Evolutionary conservation across 208 protist species (phyloP).

Genomic region (Phytomonas francai): DNA sequence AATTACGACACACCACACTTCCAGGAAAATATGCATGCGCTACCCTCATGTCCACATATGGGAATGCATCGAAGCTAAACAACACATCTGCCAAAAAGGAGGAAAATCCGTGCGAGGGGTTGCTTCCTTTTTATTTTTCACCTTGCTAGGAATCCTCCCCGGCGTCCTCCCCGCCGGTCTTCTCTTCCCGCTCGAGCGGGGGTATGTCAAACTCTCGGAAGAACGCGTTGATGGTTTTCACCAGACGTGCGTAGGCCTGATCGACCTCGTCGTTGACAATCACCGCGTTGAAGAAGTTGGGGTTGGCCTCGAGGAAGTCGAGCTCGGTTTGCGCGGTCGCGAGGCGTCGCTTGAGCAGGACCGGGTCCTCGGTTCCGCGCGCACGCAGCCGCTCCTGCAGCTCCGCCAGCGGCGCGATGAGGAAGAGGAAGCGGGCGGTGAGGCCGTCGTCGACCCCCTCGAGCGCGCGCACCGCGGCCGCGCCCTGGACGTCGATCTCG

Average conservation of each 20-base stretch:
- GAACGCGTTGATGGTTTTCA: conserved; percentile 38
- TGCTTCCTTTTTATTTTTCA: conserved; percentile 2
- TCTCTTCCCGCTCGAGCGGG: conserved; percentile 15
- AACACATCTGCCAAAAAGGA: conserved; percentile 1
- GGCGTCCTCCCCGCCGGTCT: conserved; percentile 1
- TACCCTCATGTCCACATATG: neutral
- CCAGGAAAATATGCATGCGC: neutral
- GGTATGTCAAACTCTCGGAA: conserved; percentile 53
- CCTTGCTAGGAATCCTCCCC: neutral
- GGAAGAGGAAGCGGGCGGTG: conserved; percentile 64
- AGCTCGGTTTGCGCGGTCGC: conserved; percentile 68
- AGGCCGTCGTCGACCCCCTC: conserved; percentile 23
- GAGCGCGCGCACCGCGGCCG: conserved; percentile 42
- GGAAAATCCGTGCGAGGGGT: conserved; percentile 10
- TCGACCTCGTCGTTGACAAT: conserved; percentile 79
- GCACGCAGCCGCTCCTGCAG: conserved; percentile 67
- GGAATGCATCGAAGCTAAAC: conserved; percentile 1
- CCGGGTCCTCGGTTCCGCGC: conserved; percentile 72
- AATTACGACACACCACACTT: conserved; percentile 7
- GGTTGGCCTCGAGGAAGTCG: conserved; percentile 55
- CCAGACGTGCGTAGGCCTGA: conserved; percentile 42
- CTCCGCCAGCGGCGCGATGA: conserved; percentile 72
- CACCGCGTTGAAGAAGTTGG: conserved; percentile 59
- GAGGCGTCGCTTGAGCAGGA: conserved; percentile 61
- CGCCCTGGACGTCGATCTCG: conserved; percentile 91